phyloP scores from a whole-genome alignment of 1,284 basidiomycete species.

The Ceratorhiza oryzae-sativae region DNA sequence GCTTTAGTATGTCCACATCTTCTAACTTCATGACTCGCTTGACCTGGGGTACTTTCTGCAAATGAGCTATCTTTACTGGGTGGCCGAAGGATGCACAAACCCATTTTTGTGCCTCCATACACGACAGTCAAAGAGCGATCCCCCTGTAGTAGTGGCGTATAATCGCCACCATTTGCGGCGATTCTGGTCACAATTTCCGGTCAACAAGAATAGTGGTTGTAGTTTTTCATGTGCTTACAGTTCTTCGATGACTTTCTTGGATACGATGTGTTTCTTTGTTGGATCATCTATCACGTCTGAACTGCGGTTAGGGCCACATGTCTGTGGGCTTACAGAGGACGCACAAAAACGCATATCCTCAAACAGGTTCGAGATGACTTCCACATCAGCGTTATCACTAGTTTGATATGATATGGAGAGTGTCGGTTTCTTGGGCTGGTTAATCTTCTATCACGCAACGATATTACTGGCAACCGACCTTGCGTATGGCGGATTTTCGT shows the following conservation, averaged over 20 bases:
- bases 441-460: constrained; percentile 1
- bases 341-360: constrained; percentile 78
- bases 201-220: neutral
- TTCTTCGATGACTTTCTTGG: constrained; percentile 69
- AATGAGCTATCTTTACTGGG: too few species aligned
- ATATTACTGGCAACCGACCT: constrained; percentile 52
- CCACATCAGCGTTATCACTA: constrained; percentile 64
- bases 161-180: constrained; percentile 76
- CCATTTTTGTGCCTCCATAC: constrained; percentile 68
- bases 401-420: constrained; percentile 72
- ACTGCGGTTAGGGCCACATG: neutral
- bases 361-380: constrained; percentile 71
- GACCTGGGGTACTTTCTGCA: constrained; percentile 40
- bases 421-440: constrained; percentile 55
- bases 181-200: constrained; percentile 59
- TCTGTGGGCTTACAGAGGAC: constrained; percentile 46
- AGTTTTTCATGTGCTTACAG: constrained; percentile 61
- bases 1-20: constrained; percentile 71
- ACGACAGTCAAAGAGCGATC: constrained; percentile 57
- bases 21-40: constrained; percentile 41
- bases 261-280: constrained; percentile 71
- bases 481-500: constrained; percentile 62
- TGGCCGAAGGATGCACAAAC: constrained; percentile 65
- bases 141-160: constrained; percentile 63
- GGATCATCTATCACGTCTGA: constrained; percentile 81